Evolutionary conservation across 2,329 filamentous ascomycete species (phyloP), one percentile per base, ranked within the genome.

Genomic region (Byssothecium circinans): DNA sequence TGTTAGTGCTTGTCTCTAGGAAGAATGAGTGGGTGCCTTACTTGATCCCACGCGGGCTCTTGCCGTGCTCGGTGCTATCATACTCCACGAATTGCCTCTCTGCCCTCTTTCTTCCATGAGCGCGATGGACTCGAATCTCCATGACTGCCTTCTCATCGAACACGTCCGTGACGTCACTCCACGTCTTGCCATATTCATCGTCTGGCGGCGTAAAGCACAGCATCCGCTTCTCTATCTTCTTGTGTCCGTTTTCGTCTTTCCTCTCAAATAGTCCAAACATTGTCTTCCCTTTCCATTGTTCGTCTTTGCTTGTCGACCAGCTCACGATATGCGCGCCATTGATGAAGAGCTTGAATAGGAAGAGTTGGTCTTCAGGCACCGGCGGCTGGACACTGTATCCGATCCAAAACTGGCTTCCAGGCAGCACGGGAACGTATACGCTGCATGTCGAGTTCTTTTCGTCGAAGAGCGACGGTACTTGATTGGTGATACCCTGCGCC

Each of bases 331-430:
- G 64, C 20, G 56, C 56, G 14, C 65, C 68, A 29, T 74, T 65
- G 50, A 76, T 60, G 52, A 71, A 71, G 23, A 78, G 60, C 56
- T 78, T 78, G 69, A 78, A 78, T 49, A 76, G 69, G 48, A 72
- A 76, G 50, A 63, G 61, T 29, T 68, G 57, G 1, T 56, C 60
- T 1, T 56, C 57, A 3, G 65, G 67, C 1, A 69, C 54, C 3
- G 66, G 67, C 4, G 60, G 60, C 5, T 50, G 54, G 46, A 72
- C 53, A 14, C 52, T 55, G 53, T 77, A 77, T 18, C 56, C 51
- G 45, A 78, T 63, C 74, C 75, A 78, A 59, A 78, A 77, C 7
- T 71, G 70, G 23, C 66, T 70, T 0, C 58, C 61, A 0, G 70
- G 67, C 11, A 68, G 58, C 0, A 56, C 61, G 3, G 69, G 69